These are phyloP conservation scores for Eucalyptus curtisii DNA, from an alignment of 345 rosid genomes.

Conservation along the genomic window DNA sequence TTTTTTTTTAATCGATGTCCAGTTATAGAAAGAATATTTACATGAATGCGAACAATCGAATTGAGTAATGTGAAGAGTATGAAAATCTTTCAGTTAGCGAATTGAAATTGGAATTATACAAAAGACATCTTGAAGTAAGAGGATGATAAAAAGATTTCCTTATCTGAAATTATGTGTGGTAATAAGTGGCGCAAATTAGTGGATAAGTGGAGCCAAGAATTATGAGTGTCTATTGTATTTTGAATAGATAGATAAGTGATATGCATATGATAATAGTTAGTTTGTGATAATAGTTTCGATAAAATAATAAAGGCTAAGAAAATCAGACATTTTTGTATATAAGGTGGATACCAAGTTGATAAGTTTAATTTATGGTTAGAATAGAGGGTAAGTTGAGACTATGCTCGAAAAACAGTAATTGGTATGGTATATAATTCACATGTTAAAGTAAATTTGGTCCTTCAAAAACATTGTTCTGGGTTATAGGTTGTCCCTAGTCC, in stretches of 20 bases:
- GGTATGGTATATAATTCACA: background rate
- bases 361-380: background rate
- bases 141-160: background rate
- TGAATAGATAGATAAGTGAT: background rate
- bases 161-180: background rate
- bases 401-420: background rate
- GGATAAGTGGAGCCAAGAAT: background rate
- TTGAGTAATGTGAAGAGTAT: background rate
- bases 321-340: background rate
- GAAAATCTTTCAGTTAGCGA: background rate
- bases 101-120: background rate
- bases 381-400: background rate
- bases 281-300: background rate
- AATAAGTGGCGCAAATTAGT: background rate
- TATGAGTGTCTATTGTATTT: background rate
- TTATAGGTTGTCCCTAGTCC: too few relatives aligned
- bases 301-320: background rate
- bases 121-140: background rate
- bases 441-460: background rate
- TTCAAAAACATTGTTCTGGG: background rate
- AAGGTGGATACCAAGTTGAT: background rate
- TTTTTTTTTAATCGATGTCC: background rate
- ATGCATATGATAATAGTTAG: background rate
- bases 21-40: background rate
- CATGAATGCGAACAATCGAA: background rate